These are phyloP conservation scores for Escovopsis sp. DNA, from an alignment of 2,329 filamentous ascomycete species.

Conservation along the genomic window DNA sequence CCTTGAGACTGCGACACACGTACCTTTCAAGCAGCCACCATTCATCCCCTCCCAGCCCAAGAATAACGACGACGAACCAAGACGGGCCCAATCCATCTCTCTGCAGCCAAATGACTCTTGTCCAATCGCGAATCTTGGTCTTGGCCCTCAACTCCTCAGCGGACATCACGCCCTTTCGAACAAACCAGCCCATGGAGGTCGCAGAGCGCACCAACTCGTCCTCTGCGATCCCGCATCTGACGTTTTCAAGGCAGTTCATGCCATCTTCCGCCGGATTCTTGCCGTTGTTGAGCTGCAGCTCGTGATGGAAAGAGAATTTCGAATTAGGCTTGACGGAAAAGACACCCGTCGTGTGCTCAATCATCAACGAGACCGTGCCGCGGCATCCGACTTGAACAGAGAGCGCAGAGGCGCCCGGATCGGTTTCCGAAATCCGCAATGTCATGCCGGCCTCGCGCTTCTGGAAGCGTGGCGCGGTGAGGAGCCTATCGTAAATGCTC, in stretches of 20 bases:
- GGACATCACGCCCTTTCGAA: slow-evolving; percentile 32
- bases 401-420: slow-evolving; percentile 54
- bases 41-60: slow-evolving; percentile 57
- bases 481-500: slow-evolving; percentile 48
- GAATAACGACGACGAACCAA: slow-evolving; percentile 59
- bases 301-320: slow-evolving; percentile 38
- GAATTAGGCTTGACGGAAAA: slow-evolving; percentile 56
- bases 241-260: slow-evolving; percentile 39
- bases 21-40: slow-evolving; percentile 64
- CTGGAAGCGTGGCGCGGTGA: slow-evolving; percentile 44
- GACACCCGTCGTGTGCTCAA: slow-evolving; percentile 68
- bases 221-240: slow-evolving; percentile 46
- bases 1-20: slow-evolving; percentile 12
- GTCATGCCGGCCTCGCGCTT: slow-evolving; percentile 43
- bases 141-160: slow-evolving; percentile 42
- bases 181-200: slow-evolving; percentile 49
- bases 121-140: slow-evolving; percentile 47
- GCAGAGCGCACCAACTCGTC: slow-evolving; percentile 47
- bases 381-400: slow-evolving; percentile 54
- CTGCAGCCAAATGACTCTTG: slow-evolving; percentile 54
- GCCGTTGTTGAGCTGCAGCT: slow-evolving; percentile 49
- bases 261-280: slow-evolving; percentile 44
- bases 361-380: slow-evolving; percentile 43
- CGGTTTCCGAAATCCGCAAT: slow-evolving; percentile 40
- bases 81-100: slow-evolving; percentile 54